Base-by-base conservation (phyloP, 495 filamentous ascomycete genomes). In the Chlorociboria aeruginascens region DNA sequence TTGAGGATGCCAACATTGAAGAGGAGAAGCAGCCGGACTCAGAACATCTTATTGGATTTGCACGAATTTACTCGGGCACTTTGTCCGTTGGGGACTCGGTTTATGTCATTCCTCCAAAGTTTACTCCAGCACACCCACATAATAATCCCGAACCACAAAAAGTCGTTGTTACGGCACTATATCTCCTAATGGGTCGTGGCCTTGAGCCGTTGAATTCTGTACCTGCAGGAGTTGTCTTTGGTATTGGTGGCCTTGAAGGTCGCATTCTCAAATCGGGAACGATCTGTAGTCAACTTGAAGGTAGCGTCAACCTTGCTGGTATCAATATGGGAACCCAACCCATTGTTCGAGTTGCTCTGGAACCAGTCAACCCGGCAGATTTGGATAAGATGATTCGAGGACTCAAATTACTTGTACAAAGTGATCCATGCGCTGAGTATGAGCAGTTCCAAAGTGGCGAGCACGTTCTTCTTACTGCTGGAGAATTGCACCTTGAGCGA, bases 351-450 rank as follows among this genome's bases (percentile, higher is more conserved):
- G 92, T 99, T 3, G 89, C 92, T 1, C 70, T 99, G 6, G 93
- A 97, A 59, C 92, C 92, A 0, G 79, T 73, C 32, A 89, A 88
- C 56, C 92, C 93, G 0, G 78, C 75, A 32, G 87, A 99, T 57
- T 68, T 99, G 33, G 77, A 85, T 56, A 95, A 92, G 65, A 90
- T 99, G 89, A 85, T 99, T 40, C 72, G 73, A 9, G 92, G 92
- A 0, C 72, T 97, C 44, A 77, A 82, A 47, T 68, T 99, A 41
- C 81, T 99, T 7, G 88, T 94, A 48, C 87, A 95, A 60, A 92
- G 86, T 59, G 92, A 99, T 59, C 90, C 92, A 1, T 97, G 92
- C 55, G 93, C 89, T 12, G 81, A 88, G 60, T 99, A 99, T 56
- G 89, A 96, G 58, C 85, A 93, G 9, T 82, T 97, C 20, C 78